Evolutionary conservation across 73 alveolate species (phyloP).

Genomic region (Tetrahymena thermophila): DNA sequence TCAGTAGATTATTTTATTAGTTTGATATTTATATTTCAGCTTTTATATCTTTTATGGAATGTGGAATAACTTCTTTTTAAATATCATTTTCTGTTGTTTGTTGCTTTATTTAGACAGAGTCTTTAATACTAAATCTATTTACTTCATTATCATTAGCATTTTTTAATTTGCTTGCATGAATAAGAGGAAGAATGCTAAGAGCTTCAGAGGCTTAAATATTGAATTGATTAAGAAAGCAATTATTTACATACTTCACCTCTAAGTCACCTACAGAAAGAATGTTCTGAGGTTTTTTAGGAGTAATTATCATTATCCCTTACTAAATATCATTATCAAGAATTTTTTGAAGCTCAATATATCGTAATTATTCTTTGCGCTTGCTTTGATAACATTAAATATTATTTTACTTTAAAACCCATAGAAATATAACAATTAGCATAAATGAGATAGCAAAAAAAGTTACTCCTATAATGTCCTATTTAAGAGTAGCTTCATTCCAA

Average conservation of each 20-base stretch:
- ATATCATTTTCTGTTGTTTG: not conserved
- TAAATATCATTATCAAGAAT: not conserved
- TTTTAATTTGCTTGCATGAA: not conserved
- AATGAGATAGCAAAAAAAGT: not conserved
- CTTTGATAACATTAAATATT: not conserved
- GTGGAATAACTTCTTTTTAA: not conserved
- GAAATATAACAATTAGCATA: not conserved
- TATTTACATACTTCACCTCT: not conserved
- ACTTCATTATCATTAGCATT: not conserved
- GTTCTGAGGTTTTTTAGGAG: not conserved
- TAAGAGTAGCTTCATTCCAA: not conserved
- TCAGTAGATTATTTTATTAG: not conserved
- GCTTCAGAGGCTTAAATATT: not conserved
- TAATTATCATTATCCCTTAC: not conserved
- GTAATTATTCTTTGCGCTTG: not conserved
- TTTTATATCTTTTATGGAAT: not conserved
- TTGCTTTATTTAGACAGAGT: not conserved
- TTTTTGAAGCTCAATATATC: not conserved
- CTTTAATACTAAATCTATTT: not conserved
- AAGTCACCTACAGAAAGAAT: not conserved
- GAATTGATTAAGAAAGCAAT: not conserved
- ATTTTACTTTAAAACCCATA: not conserved
- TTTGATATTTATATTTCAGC: not conserved
- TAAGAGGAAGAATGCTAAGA: not conserved
- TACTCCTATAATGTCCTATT: not conserved